Percentiles rank a stretch among this genome's conserved stretches.
These are phyloP conservation scores for Brettanomyces sp. DNA, from an alignment of 805 yeast species.

Conservation along the genomic window DNA sequence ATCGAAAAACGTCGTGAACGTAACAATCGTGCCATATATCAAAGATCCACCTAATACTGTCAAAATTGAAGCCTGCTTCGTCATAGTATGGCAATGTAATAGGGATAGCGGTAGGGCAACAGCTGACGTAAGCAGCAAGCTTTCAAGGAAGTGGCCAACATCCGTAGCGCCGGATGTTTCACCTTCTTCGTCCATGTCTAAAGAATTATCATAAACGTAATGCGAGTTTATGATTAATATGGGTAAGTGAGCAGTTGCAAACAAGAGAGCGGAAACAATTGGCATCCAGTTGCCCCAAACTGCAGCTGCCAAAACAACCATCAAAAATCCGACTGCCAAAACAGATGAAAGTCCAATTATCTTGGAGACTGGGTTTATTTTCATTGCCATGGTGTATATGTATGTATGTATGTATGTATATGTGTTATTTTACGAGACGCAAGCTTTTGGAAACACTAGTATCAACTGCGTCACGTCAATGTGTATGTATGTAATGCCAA, in stretches of 20 bases:
- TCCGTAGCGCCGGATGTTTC: slow-evolving; percentile 47
- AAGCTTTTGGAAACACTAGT: no score
- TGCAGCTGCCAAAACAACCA: slow-evolving; percentile 83
- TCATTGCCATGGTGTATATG: slow-evolving; percentile 12
- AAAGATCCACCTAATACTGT: slow-evolving; percentile 78
- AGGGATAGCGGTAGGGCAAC: slow-evolving; percentile 65
- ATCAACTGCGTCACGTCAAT: no score
- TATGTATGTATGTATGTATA: no score
- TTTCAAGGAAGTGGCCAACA: slow-evolving; percentile 70
- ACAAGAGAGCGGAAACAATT: slow-evolving; percentile 54
- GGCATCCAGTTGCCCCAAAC: slow-evolving; percentile 90
- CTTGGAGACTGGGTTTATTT: slow-evolving; percentile 58
- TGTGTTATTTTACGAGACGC: no score
- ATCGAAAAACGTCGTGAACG: slow-evolving; percentile 73
- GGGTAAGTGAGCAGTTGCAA: slow-evolving; percentile 65
- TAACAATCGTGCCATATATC: slow-evolving; percentile 74
- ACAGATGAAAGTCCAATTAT: slow-evolving; percentile 70
- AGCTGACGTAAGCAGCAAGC: slow-evolving; percentile 69
- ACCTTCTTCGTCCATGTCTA: slow-evolving; percentile 42
- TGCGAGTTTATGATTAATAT: slow-evolving; percentile 41
- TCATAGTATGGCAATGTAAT: slow-evolving; percentile 65
- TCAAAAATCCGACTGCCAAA: slow-evolving; percentile 80
- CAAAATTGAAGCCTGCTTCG: slow-evolving; percentile 63
- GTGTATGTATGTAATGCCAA: no score
- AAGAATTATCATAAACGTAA: slow-evolving; percentile 38